Evolutionary conservation across 371 early-diverging fungal species (phyloP).

Genomic region (Zychaea mexicana): DNA sequence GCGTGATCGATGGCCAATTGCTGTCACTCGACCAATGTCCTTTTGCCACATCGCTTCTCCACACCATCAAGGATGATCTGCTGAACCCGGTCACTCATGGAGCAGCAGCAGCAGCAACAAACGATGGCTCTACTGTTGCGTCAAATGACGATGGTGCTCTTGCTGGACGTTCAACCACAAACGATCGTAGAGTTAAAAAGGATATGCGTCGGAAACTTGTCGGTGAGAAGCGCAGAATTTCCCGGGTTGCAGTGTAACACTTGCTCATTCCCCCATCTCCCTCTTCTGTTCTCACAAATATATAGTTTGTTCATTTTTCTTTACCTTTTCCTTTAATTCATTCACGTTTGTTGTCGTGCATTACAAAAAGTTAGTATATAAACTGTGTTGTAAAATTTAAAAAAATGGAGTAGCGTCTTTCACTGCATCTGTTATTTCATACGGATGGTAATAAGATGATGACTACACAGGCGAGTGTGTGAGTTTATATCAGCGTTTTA

Average conservation of each 20-base stretch:
- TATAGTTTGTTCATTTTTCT: too few relatives aligned
- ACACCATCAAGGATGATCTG: slow-evolving; percentile 19
- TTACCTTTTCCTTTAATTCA: too few relatives aligned
- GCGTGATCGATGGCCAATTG: slow-evolving; percentile 33
- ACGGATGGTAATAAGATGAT: too few relatives aligned
- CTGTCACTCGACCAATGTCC: slow-evolving; percentile 30
- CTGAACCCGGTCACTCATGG: background rate
- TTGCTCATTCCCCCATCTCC: too few relatives aligned
- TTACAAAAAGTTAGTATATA: too few relatives aligned
- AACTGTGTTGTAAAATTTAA: too few relatives aligned
- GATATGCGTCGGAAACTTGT: slow-evolving; percentile 22
- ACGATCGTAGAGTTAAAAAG: slow-evolving; percentile 15
- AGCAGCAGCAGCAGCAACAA: background rate
- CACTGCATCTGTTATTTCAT: too few relatives aligned
- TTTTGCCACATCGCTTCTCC: slow-evolving; percentile 16
- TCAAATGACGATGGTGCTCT: background rate
- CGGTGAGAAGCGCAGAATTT: slow-evolving; percentile 19
- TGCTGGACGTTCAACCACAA: background rate
- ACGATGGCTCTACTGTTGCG: background rate
- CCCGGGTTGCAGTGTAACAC: slow-evolving; percentile 18
- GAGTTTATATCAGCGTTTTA: too few relatives aligned
- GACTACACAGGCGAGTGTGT: too few relatives aligned
- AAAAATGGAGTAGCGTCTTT: too few relatives aligned
- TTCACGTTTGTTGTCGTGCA: too few relatives aligned
- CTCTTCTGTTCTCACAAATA: too few relatives aligned